A percentile compares a stretch with the other conserved stretches of the same genome.
phyloP scores from a whole-genome alignment of 768 basidiomycete species.

The Phaffia tasmanica region DNA sequence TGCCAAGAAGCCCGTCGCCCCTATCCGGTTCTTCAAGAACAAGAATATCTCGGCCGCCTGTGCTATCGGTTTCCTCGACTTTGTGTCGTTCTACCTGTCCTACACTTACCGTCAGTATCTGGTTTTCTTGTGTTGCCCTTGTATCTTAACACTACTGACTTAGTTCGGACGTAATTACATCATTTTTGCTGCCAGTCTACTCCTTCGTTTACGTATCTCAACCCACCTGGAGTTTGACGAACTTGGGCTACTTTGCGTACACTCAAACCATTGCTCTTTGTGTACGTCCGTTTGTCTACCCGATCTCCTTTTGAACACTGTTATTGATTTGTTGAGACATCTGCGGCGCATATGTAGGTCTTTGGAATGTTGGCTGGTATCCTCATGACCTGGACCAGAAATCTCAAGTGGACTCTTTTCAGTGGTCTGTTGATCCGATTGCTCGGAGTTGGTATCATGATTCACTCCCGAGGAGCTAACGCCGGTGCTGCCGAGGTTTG shows the following conservation, averaged over 20 bases:
- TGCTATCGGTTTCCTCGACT: slow-evolving; percentile 49
- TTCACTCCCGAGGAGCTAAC: slow-evolving; percentile 55
- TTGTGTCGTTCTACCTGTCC: slow-evolving; percentile 46
- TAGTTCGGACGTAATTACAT: slow-evolving; percentile 6
- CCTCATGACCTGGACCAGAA: slow-evolving; percentile 42
- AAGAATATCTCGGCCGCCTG: slow-evolving; percentile 51
- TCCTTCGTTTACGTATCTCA: slow-evolving; percentile 36
- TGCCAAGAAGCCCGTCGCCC: slow-evolving; percentile 52
- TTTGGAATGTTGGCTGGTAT: slow-evolving; percentile 55
- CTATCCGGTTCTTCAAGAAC: slow-evolving; percentile 51
- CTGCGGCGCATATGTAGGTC: slow-evolving; percentile 42
- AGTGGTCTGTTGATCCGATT: slow-evolving; percentile 52
- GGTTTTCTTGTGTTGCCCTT: slow-evolving; percentile 53
- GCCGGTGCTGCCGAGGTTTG: slow-evolving; percentile 31
- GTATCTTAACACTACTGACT: slow-evolving; percentile 40
- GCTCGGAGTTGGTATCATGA: slow-evolving; percentile 55
- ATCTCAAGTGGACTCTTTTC: slow-evolving; percentile 43
- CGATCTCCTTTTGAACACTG: background rate
- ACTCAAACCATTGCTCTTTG: slow-evolving; percentile 47
- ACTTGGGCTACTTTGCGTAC: slow-evolving; percentile 55
- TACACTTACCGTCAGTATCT: slow-evolving; percentile 47
- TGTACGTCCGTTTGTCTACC: slow-evolving; percentile 9
- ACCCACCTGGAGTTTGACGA: slow-evolving; percentile 45
- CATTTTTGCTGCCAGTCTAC: slow-evolving; percentile 14
- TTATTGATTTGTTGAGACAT: slow-evolving; percentile 5